These are phyloP conservation scores for Syzygium malaccense DNA, from an alignment of 441 rosid genomes.

Conservation along the genomic window DNA sequence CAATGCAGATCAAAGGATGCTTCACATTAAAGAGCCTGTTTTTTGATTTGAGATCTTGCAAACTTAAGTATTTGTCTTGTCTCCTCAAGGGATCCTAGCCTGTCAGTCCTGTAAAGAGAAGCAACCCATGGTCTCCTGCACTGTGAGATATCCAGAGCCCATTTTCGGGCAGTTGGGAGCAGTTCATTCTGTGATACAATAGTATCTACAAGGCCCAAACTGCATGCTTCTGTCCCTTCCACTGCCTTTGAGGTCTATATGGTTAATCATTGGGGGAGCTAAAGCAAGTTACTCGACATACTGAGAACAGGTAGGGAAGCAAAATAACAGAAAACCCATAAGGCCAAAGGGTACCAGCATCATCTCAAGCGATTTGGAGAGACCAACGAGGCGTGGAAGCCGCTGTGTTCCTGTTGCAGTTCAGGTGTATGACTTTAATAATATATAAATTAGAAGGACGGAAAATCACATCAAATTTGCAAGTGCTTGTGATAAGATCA, in stretches of 20 bases:
- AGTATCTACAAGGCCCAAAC: slow-evolving; percentile 9
- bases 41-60: slow-evolving; percentile 11
- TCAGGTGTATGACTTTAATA: background rate
- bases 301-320: background rate
- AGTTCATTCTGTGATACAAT: slow-evolving; percentile 1
- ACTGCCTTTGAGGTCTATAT: slow-evolving; percentile 13
- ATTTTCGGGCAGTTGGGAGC: background rate
- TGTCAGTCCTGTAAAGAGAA: slow-evolving; percentile 15
- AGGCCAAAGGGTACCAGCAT: background rate
- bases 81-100: slow-evolving; percentile 14
- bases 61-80: slow-evolving; percentile 11
- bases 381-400: slow-evolving; percentile 4
- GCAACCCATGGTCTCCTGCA: slow-evolving; percentile 18
- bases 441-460: too few species aligned
- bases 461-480: too few species aligned
- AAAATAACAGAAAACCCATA: background rate
- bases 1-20: slow-evolving; percentile 14
- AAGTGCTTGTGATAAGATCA: too few species aligned
- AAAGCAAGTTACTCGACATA: too few species aligned
- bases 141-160: slow-evolving; percentile 17
- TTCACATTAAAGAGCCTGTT: slow-evolving; percentile 10
- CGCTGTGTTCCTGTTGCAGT: background rate
- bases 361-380: slow-evolving; percentile 8
- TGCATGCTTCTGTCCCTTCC: slow-evolving; percentile 7
- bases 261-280: too few species aligned